Evolutionary conservation across 1,284 basidiomycete genomes (phyloP).

Genomic region (Flammula alnicola): DNA sequence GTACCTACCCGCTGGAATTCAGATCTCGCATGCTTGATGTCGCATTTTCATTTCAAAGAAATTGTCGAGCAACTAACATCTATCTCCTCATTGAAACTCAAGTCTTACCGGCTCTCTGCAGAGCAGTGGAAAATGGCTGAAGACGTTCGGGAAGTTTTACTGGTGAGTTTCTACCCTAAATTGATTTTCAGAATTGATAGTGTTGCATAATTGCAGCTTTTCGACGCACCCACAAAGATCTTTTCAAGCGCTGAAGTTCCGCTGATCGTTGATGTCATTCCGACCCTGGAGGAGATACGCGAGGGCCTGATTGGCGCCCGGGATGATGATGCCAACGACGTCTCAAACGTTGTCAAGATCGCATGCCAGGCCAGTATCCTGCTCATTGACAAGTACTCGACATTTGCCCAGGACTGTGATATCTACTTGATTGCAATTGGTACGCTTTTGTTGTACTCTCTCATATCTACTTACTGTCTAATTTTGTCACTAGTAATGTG

Average conservation of each 20-base stretch:
- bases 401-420: slow-evolving; percentile 11
- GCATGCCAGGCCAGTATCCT: slow-evolving; percentile 9
- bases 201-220: no score
- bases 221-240: no score
- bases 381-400: slow-evolving; percentile 16
- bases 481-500: slow-evolving; percentile 12
- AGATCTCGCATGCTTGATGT: slow-evolving; percentile 18
- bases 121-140: slow-evolving; percentile 24
- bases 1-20: slow-evolving; percentile 25
- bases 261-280: slow-evolving; percentile 21
- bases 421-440: slow-evolving; percentile 19
- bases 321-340: slow-evolving; percentile 16
- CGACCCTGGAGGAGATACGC: slow-evolving; percentile 17
- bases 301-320: slow-evolving; percentile 15
- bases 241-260: slow-evolving; percentile 18
- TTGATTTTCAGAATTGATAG: no score
- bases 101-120: slow-evolving; percentile 19
- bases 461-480: slow-evolving; percentile 3
- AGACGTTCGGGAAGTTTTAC: slow-evolving; percentile 22
- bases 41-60: slow-evolving; percentile 23
- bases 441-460: background rate
- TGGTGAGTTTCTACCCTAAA: no score
- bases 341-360: slow-evolving; percentile 8
- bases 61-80: slow-evolving; percentile 24
- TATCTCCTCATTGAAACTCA: slow-evolving; percentile 12